These are phyloP conservation scores for Neurospora sp. DNA, from an alignment of 495 filamentous ascomycete species.

Conservation along the genomic window DNA sequence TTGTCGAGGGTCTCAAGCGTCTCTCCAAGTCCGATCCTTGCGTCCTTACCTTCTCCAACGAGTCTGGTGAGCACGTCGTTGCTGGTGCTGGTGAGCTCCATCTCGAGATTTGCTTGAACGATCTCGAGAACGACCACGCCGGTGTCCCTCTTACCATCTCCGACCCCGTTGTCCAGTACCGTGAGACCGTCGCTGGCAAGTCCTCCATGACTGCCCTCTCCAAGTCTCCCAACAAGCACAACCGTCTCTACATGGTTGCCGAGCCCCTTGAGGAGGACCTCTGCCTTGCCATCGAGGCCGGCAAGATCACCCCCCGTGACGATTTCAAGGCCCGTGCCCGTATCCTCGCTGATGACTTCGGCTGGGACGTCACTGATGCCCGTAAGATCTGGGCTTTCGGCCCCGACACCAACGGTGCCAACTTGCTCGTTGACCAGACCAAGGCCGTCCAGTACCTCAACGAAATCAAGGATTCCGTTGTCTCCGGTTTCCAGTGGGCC, in stretches of 20 bases:
- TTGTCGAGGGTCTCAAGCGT: constrained; percentile 99
- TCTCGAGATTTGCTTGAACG: constrained; percentile 99
- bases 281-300: constrained; percentile 76
- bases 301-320: constrained; percentile 90
- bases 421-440: constrained; percentile 97
- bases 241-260: constrained; percentile 93
- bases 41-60: constrained; percentile 78
- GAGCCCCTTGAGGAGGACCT: constrained; percentile 87
- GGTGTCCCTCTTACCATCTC: constrained; percentile 94
- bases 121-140: constrained; percentile 99
- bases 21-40: constrained; percentile 99
- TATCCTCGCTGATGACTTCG: constrained; percentile 91
- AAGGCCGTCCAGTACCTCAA: constrained; percentile 99
- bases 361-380: constrained; percentile 99
- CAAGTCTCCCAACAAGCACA: constrained; percentile 99
- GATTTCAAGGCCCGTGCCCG: constrained; percentile 99
- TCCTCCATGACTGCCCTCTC: constrained; percentile 95
- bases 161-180: constrained; percentile 94
- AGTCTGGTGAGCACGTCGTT: constrained; percentile 96
- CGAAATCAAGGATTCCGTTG: constrained; percentile 99
- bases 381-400: constrained; percentile 99
- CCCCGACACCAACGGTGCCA: constrained; percentile 94
- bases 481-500: constrained; percentile 99
- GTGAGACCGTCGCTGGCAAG: constrained; percentile 75
- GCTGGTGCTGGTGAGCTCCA: constrained; percentile 98